A percentile compares a stretch with the other conserved stretches of the same genome.
Conservation (phyloP, 225 moss, liverwort and hornwort genomes). For the Marchantia paleacea region DNA sequence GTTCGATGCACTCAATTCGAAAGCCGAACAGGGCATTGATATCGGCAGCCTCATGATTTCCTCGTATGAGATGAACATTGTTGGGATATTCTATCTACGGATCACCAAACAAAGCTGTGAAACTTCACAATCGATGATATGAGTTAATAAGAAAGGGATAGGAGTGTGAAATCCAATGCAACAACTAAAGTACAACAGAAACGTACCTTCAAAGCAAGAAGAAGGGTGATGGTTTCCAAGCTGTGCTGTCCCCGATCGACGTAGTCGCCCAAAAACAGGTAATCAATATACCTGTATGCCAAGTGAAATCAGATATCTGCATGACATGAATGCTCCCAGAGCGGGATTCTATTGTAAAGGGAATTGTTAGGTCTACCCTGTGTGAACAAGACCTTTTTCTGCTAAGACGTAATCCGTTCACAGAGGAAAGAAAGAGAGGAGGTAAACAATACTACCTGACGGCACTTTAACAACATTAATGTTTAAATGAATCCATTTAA, state of each 20-base stretch:
- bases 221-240: conserved; percentile 80
- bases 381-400: too few relatives aligned
- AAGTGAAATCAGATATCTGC: conserved; percentile 4
- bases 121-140: too few relatives aligned
- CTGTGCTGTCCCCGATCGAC: conserved; percentile 97
- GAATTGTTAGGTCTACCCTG: too few relatives aligned
- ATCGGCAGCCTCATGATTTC: conserved; percentile 98
- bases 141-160: too few relatives aligned
- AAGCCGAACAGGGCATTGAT: conserved; percentile 97
- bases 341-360: background rate
- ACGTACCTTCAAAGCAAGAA: conserved; percentile 83
- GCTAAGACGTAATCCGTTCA: background rate
- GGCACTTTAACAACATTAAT: too few relatives aligned
- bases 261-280: conserved; percentile 94
- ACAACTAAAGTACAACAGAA: background rate
- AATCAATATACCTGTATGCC: conserved; percentile 77
- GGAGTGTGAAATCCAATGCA: too few relatives aligned
- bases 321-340: background rate
- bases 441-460: too few relatives aligned
- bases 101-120: background rate
- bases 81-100: conserved; percentile 82
- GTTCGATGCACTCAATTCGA: conserved; percentile 93
- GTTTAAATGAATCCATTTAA: too few relatives aligned
- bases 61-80: conserved; percentile 83
- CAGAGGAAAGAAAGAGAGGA: background rate